These are phyloP conservation scores for Podospora pseudocomata DNA, from an alignment of 495 filamentous ascomycete genomes.

Conservation along the genomic window DNA sequence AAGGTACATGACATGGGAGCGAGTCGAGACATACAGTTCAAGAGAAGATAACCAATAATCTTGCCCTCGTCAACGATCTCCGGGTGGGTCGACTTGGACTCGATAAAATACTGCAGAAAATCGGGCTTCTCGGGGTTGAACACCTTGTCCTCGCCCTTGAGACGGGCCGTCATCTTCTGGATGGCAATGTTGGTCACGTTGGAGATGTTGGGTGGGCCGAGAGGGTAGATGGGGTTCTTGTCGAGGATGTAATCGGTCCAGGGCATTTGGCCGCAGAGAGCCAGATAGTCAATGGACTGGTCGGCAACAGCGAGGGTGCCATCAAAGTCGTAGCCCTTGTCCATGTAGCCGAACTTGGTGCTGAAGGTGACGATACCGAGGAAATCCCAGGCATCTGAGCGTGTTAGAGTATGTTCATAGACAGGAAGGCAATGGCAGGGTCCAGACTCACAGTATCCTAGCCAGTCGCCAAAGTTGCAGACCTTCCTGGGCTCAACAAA, in stretches of 20 bases:
- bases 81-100: slow-evolving; percentile 27
- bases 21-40: slow-evolving; percentile 30
- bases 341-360: slow-evolving; percentile 31
- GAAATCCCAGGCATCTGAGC: slow-evolving; percentile 37
- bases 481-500: slow-evolving; percentile 19
- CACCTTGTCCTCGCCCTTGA: slow-evolving; percentile 24
- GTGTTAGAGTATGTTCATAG: background rate
- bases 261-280: slow-evolving; percentile 30
- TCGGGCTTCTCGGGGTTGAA: slow-evolving; percentile 21
- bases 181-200: slow-evolving; percentile 24
- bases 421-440: background rate
- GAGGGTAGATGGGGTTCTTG: slow-evolving; percentile 29
- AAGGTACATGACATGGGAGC: background rate
- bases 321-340: slow-evolving; percentile 26
- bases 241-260: slow-evolving; percentile 30
- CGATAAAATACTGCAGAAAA: slow-evolving; percentile 33
- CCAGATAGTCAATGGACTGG: slow-evolving; percentile 26
- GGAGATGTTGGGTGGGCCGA: slow-evolving; percentile 25
- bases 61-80: slow-evolving; percentile 27
- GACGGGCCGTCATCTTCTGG: slow-evolving; percentile 21
- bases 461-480: slow-evolving; percentile 30
- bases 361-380: slow-evolving; percentile 46
- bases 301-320: slow-evolving; percentile 25
- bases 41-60: slow-evolving; percentile 26
- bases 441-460: slow-evolving; percentile 22